Base-by-base conservation (phyloP, 768 basidiomycete species). In the Leccinum sublutescens region DNA sequence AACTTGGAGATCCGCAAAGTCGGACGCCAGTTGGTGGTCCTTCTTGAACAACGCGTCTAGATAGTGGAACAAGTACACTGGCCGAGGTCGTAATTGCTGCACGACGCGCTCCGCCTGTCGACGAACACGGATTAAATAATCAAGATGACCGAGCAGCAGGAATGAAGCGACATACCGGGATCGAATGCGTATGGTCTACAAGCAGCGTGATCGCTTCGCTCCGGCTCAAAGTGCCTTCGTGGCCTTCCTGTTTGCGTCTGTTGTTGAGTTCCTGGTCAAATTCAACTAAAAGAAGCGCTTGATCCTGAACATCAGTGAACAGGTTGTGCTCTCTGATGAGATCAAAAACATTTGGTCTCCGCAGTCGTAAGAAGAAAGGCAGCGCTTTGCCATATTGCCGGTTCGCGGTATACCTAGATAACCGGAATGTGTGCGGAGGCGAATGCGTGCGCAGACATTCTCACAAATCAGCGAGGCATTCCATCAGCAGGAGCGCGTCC, bases 381-480 rank as follows among this genome's bases (percentile, higher is more conserved):
- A 99, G 77, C 0, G 97, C 97, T 75, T 96, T 95, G 21, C 91
- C 95, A 2, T 92, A 93, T 76, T 98, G 97, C 2, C 92, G 86
- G 64, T 95, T 95, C 19, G 85, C 79, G 36, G 85, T 86, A 72
- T 93, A 94, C 52, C 95, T 95, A 62, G 5, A 47, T n/a, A 5
- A 47, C 5, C 31, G 38, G 0, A 49, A 43, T 71, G 8, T 59
- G 40, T 7, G 7, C 4, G 51, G 25, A 38, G 17, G 7, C 15
- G 23, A 3, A 31, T 36, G 1, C 36, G 23, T 33, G 15, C 31
- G 23, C 2, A 34, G 45, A 15, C 12, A 59, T 53, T 73, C 82
- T 63, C 66, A 94, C 90, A 98, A 77, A 66, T 98, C 96, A 0
- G 92, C 93, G 23, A 98, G 76, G 71, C 92, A 95, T 70, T 96